Base-by-base conservation (phyloP, 805 yeast species). In the Pichia gijzeniarum region DNA sequence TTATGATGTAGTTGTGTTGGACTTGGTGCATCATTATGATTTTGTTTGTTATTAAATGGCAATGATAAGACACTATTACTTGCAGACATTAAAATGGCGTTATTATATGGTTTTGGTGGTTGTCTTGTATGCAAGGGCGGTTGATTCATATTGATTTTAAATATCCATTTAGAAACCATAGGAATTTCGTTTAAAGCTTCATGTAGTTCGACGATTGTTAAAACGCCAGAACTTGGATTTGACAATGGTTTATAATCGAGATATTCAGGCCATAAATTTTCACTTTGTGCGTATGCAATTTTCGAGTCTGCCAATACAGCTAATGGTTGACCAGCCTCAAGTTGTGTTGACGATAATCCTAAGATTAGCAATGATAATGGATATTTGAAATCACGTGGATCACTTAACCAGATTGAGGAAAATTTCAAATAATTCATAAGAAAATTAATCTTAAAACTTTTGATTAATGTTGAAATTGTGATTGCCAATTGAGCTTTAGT, bases 401-500 rank as follows among this genome's bases (percentile, higher is more conserved):
- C 42, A 3, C 28, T 12, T 17, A 59, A 45, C 64, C 63, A 59
- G 4, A 44, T 19, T 13, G 40, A 44, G 2, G 52, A 44, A 43
- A 50, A 57, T 27, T 49, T 52, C 18, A 58, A 35, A 28, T 48
- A 57, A 32, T 53, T 57, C 32, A 57, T 42, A 8, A 59, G 44
- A 37, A 58, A 59, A 38, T 60, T 60, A 19, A 58, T 35, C 27
- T 55, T 53, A 33, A 53, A 53, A 2, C 47, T 21, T 28, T 57
- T 55, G 16, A 67, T 46, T 19, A 61, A 52, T 4, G 51, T 56
- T 3, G 59, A 50, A 22, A 67, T 47, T 6, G 58, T 49, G 0
- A 45, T 42, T 17, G 61, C 54, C 27, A 65, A 50, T 38, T 60
- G 62, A 3, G 58, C 49, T 14, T 55, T 53, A 20, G 56, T 41